These are phyloP conservation scores for Colletotrichum orchidophilum DNA, from an alignment of 2,329 filamentous ascomycete genomes.

Conservation along the genomic window DNA sequence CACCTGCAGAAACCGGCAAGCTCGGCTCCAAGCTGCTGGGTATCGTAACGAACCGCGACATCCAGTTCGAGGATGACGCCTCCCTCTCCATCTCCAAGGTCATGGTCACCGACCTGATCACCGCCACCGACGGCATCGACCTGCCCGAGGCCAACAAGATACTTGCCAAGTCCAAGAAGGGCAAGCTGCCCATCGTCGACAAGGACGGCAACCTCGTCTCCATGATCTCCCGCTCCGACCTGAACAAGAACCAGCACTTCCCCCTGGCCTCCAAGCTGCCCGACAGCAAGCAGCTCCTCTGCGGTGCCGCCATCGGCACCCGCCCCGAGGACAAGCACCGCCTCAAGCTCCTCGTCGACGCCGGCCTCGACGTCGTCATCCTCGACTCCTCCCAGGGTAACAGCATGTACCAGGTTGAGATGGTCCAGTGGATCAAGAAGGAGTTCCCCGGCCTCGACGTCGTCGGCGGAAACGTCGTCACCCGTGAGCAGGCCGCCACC, in stretches of 20 bases:
- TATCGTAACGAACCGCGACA: conserved; percentile 97
- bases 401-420: conserved; percentile 98
- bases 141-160: conserved; percentile 92
- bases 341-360: conserved; percentile 88
- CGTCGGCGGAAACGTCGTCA: conserved; percentile 98
- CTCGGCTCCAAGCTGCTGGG: conserved; percentile 95
- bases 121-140: conserved; percentile 83
- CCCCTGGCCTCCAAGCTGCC: conserved; percentile 95
- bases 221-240: conserved; percentile 90
- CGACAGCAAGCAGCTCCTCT: conserved; percentile 96
- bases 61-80: conserved; percentile 89
- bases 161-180: conserved; percentile 95
- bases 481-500: conserved; percentile 91
- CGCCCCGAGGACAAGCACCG: conserved; percentile 91
- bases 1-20: conserved; percentile 80
- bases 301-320: conserved; percentile 94
- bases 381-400: conserved; percentile 98
- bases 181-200: conserved; percentile 95
- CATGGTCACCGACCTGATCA: conserved; percentile 96
- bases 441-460: conserved; percentile 89
- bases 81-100: conserved; percentile 81
- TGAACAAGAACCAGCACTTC: conserved; percentile 99
- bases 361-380: conserved; percentile 93
- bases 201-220: conserved; percentile 85
- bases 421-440: conserved; percentile 95